Evolutionary conservation across 257 asterid genomes (phyloP).

Genomic region (Leptodermis oblonga): DNA sequence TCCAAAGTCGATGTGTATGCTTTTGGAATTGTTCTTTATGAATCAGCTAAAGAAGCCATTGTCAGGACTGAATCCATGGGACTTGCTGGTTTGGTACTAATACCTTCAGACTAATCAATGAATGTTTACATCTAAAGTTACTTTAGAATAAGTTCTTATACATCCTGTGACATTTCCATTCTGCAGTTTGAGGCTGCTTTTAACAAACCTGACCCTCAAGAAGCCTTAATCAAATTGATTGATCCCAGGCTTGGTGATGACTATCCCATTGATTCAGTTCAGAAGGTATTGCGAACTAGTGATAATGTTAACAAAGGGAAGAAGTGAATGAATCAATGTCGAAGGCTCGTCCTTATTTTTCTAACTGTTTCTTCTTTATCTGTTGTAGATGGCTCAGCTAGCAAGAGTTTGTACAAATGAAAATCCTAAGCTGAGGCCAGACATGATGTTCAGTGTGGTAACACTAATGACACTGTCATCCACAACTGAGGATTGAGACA

Average conservation of each 20-base stretch:
- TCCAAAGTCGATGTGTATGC: slow-evolving; percentile 78
- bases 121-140: no score
- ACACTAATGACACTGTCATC: slow-evolving; percentile 88
- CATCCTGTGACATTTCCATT: no score
- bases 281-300: no score
- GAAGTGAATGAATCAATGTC: no score
- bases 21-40: slow-evolving; percentile 78
- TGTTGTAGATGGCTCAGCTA: slow-evolving; percentile 68
- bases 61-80: slow-evolving; percentile 66
- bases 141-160: no score
- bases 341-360: no score
- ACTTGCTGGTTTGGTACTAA: slow-evolving; percentile 62
- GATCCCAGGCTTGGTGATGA: slow-evolving; percentile 73
- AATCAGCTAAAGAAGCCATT: slow-evolving; percentile 73
- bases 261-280: slow-evolving; percentile 56
- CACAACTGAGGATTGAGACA: slow-evolving; percentile 78
- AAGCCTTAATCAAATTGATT: slow-evolving; percentile 45
- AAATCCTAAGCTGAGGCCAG: slow-evolving; percentile 78
- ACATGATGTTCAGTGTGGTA: slow-evolving; percentile 83
- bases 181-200: slow-evolving; percentile 68
- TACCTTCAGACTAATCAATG: background rate
- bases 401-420: slow-evolving; percentile 79
- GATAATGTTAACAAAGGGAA: no score
- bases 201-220: slow-evolving; percentile 44
- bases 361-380: background rate